phyloP scores from a whole-genome alignment of 768 basidiomycete species.

The Termitomyces sp. region DNA sequence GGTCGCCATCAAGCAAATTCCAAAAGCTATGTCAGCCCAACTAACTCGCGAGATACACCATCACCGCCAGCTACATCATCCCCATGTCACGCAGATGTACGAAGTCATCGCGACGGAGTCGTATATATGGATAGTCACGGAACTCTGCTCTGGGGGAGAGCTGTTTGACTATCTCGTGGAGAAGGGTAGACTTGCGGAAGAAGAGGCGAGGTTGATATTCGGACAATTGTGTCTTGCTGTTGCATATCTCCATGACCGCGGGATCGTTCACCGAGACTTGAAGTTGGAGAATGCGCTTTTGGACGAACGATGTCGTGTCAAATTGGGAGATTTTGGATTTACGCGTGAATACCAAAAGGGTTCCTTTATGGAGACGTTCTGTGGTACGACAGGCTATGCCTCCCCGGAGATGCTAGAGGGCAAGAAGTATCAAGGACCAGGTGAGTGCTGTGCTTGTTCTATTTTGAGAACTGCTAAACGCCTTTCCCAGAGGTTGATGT shows the following conservation, averaged over 20 bases:
- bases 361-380: conserved; percentile 84
- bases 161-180: conserved; percentile 98
- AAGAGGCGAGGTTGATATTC: conserved; percentile 84
- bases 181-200: conserved; percentile 82
- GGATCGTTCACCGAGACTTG: conserved; percentile 94
- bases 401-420: conserved; percentile 90
- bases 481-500: conserved; percentile 77
- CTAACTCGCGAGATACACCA: conserved; percentile 98
- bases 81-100: conserved; percentile 92
- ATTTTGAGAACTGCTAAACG: conserved; percentile 10
- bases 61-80: conserved; percentile 94
- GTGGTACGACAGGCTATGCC: conserved; percentile 93
- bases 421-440: conserved; percentile 86
- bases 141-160: conserved; percentile 95
- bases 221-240: conserved; percentile 96
- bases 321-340: conserved; percentile 94
- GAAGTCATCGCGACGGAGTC: conserved; percentile 97
- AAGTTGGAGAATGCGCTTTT: conserved; percentile 94
- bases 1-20: conserved; percentile 97
- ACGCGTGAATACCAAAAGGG: conserved; percentile 87
- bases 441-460: conserved; percentile 37
- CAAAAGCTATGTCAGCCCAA: conserved; percentile 86
- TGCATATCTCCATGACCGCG: conserved; percentile 87
- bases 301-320: conserved; percentile 88
- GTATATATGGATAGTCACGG: conserved; percentile 95